These are phyloP conservation scores for Cyclaneusma minus DNA, from an alignment of 2,329 filamentous ascomycete species.

Conservation along the genomic window DNA sequence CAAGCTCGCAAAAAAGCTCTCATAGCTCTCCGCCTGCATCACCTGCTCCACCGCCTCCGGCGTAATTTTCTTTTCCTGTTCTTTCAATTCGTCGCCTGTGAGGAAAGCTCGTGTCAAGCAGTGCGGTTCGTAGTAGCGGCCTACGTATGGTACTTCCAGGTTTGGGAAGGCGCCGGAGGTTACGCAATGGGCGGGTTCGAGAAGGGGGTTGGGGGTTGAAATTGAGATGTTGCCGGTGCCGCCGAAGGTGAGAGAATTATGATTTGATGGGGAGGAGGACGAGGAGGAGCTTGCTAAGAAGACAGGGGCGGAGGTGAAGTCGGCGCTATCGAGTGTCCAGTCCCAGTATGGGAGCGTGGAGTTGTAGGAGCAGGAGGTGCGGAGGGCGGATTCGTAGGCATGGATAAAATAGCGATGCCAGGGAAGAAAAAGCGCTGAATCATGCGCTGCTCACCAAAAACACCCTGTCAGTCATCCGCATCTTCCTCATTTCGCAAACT, in stretches of 20 bases:
- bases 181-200: constrained; percentile 9
- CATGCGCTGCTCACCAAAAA: constrained; percentile 14
- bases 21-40: constrained; percentile 6
- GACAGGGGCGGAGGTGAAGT: constrained; percentile 13
- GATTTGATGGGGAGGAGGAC: constrained; percentile 7
- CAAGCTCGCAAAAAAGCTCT: constrained; percentile 8
- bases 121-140: constrained; percentile 7
- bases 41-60: constrained; percentile 7
- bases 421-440: constrained; percentile 17
- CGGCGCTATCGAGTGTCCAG: constrained; percentile 18
- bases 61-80: constrained; percentile 2
- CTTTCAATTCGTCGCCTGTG: constrained; percentile 3
- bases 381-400: constrained; percentile 16
- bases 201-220: constrained; percentile 5
- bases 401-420: constrained; percentile 22
- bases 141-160: constrained; percentile 9
- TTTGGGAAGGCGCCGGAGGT: constrained; percentile 13
- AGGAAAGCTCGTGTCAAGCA: constrained; percentile 15
- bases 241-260: constrained; percentile 17
- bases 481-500: neutral
- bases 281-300: constrained; percentile 3
- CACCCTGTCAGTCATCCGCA: neutral
- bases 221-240: constrained; percentile 14
- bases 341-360: constrained; percentile 19
- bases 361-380: constrained; percentile 14